Conservation (phyloP, 306 rosid genomes). For the Arachis hypogaea region DNA sequence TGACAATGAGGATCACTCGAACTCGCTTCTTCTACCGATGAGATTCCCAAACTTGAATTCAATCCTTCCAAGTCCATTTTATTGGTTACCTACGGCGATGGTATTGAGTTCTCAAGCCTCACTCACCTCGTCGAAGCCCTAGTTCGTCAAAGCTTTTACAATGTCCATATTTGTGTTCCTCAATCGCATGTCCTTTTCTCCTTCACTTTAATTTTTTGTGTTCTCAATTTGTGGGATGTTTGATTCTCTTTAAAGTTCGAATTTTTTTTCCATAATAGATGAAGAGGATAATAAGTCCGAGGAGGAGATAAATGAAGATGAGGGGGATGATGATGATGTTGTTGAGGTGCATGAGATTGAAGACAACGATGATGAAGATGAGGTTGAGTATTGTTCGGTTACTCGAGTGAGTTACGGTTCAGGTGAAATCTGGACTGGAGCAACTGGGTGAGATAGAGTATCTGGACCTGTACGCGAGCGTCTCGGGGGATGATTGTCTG, state of each 20-base stretch:
- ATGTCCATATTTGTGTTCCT: conserved; percentile 95
- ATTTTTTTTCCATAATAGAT: background rate
- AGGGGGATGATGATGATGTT: too few species aligned
- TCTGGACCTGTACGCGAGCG: too few species aligned
- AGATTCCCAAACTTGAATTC: conserved; percentile 31
- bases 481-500: too few species aligned
- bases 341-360: too few species aligned
- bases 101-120: conserved; percentile 81
- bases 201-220: background rate
- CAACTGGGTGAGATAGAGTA: too few species aligned
- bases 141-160: conserved; percentile 68
- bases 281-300: too few species aligned
- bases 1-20: conserved; percentile 44
- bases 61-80: conserved; percentile 65
- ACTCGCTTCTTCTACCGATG: conserved; percentile 51
- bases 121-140: conserved; percentile 78
- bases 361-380: too few species aligned
- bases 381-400: too few species aligned
- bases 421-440: too few species aligned
- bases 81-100: conserved; percentile 75
- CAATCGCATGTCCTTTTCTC: conserved; percentile 74
- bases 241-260: background rate
- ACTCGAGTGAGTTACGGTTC: too few species aligned
- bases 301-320: too few species aligned
- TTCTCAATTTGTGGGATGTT: background rate